These are phyloP conservation scores for Podila epigama DNA, from an alignment of 192 early-diverging fungal species.

Conservation along the genomic window DNA sequence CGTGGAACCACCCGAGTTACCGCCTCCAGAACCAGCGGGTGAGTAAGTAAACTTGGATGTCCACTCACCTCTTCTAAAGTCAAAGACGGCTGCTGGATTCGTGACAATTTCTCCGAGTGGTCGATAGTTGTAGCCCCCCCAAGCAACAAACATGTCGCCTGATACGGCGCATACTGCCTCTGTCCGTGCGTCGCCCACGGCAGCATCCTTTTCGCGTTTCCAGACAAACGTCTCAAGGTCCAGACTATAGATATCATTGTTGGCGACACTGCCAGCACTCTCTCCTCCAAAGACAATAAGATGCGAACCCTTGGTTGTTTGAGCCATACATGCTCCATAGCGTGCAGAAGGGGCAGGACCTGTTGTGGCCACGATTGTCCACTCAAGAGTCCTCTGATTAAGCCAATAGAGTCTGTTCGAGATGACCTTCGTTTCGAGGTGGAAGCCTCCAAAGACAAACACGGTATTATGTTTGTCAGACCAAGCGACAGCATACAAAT, in stretches of 20 bases:
- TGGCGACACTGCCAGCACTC: background rate
- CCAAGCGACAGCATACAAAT: background rate
- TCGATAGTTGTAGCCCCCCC: background rate
- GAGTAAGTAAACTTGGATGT: background rate
- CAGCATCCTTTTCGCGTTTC: background rate
- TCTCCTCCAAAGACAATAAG: slow-evolving; percentile 4
- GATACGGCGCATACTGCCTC: background rate
- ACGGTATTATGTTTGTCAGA: background rate
- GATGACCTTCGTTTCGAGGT: background rate
- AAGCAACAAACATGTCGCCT: background rate
- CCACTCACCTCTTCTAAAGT: background rate
- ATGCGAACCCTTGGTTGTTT: background rate
- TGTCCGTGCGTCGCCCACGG: background rate
- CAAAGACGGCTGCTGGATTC: background rate
- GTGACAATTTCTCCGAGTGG: background rate
- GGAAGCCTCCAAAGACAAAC: background rate
- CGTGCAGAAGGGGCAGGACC: background rate
- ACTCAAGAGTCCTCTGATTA: background rate
- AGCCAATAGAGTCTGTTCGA: background rate
- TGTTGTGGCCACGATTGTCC: background rate
- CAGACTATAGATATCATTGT: background rate
- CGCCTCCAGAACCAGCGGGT: background rate
- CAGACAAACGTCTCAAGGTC: background rate
- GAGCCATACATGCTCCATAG: background rate
- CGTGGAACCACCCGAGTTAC: background rate